Percentiles rank a stretch among this genome's conserved stretches.
Evolutionary conservation across 1,139 yeast species (phyloP).

Genomic region (Meyerozyma elateridarum): DNA sequence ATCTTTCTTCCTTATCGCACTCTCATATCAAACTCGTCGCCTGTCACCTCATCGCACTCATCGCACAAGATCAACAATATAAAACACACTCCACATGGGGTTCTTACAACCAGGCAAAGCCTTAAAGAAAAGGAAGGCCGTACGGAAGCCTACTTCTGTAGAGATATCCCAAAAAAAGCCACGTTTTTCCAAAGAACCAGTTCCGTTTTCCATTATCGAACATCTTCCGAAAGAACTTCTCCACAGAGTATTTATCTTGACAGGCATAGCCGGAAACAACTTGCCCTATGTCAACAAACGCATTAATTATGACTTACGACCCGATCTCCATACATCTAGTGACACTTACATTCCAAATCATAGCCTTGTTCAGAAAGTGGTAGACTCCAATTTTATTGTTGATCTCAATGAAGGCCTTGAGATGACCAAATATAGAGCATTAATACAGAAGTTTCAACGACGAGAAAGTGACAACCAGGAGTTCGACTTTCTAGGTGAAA

Average conservation of each 20-base stretch:
- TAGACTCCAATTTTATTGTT: conserved; percentile 14
- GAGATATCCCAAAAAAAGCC: background rate
- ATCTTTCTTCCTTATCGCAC: too few relatives aligned
- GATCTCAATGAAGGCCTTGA: conserved; percentile 19
- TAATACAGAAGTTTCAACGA: background rate
- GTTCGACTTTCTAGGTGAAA: background rate
- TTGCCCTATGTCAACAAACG: conserved; percentile 24
- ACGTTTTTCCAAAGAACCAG: background rate
- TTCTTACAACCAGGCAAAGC: conserved; percentile 26
- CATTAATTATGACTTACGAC: conserved; percentile 12
- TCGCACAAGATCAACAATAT: too few relatives aligned
- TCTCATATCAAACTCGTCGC: too few relatives aligned
- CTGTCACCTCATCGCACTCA: too few relatives aligned
- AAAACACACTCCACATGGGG: too few relatives aligned
- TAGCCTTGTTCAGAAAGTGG: conserved; percentile 10
- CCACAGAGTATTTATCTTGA: conserved; percentile 23
- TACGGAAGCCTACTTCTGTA: background rate
- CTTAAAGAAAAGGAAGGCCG: conserved; percentile 7
- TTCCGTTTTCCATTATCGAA: conserved; percentile 11
- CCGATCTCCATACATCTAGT: conserved; percentile 9
- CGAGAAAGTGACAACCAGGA: background rate
- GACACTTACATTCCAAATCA: conserved; percentile 10
- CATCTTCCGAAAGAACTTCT: conserved; percentile 32
- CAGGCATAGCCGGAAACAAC: conserved; percentile 25
- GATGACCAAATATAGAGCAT: conserved; percentile 1